Percentiles rank a stretch among this genome's conserved stretches.
Conservation (phyloP, 768 basidiomycete species). For the Mycena amicta region DNA sequence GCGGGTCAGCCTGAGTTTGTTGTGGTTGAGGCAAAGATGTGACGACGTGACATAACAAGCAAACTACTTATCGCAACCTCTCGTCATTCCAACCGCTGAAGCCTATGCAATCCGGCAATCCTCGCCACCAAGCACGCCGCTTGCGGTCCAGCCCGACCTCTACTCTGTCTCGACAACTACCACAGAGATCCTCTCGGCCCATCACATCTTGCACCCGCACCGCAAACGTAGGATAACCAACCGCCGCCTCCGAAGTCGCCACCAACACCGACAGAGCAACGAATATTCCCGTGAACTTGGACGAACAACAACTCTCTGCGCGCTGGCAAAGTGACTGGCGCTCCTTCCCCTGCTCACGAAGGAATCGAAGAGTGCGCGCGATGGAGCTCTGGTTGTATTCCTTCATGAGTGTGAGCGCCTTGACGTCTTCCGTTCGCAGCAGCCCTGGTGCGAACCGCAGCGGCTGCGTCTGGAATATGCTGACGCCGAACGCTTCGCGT, state of each 20-base stretch:
- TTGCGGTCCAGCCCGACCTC: conserved; percentile 14
- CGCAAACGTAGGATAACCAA: conserved; percentile 19
- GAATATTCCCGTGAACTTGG: conserved; percentile 15
- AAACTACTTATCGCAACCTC: not conserved
- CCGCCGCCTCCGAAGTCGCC: conserved; percentile 16
- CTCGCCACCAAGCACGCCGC: conserved; percentile 21
- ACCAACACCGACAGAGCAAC: conserved; percentile 12
- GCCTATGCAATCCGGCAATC: conserved; percentile 14
- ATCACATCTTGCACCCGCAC: conserved; percentile 12
- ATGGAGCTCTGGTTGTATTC: conserved; percentile 16
- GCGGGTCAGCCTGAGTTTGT: no score
- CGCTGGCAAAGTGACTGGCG: conserved; percentile 9
- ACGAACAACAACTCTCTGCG: conserved; percentile 7
- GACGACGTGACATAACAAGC: not conserved
- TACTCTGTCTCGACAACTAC: conserved; percentile 12
- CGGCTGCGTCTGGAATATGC: conserved; percentile 17
- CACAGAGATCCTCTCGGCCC: conserved; percentile 16
- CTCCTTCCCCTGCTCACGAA: conserved; percentile 20
- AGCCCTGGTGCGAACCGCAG: conserved; percentile 21
- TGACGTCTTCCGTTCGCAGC: conserved; percentile 13
- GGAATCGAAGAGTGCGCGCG: conserved; percentile 12
- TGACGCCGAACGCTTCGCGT: conserved; percentile 18
- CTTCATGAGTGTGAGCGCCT: conserved; percentile 19
- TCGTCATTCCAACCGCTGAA: conserved; percentile 20
- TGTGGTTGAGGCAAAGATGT: not conserved